Evolutionary conservation across 2,329 filamentous ascomycete genomes (phyloP), one percentile per base, ranked within the genome.

Genomic region (Fusarium camptoceras): DNA sequence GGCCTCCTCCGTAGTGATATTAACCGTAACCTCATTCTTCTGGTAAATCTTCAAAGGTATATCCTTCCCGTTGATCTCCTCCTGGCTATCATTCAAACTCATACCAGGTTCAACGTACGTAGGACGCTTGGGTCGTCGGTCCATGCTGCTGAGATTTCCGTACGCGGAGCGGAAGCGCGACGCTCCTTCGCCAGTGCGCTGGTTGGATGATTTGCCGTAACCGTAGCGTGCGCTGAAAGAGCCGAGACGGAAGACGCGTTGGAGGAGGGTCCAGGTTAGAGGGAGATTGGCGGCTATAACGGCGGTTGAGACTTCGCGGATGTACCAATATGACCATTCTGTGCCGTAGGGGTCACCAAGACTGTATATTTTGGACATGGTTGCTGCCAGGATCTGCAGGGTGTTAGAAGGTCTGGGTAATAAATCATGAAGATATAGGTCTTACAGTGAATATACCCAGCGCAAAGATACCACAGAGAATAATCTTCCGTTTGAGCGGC

Each of bases 401-500:
- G 2, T 9, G 3, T 25, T 0, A 3, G 5, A 11, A 15, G 6
- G 5, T 14, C 2, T 39, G 11, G 8, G 2, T 1, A 2, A 6
- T 1, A 2, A 9, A 10, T 3, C 34, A 16, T 14, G 1, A 6
- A 6, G 1, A 6, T 3, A 7, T 3, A 10, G 8, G 8, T 20
- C 71, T 63, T 75, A 83, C 82, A 2, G 83, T 83, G 48, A 85
- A 85, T 18, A 78, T 68, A 1, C 83, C 83, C 9, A 85, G 72
- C 2, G 79, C 77, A 55, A 85, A 84, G 15, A 85, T 78, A 5
- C 73, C 75, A 41, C 81, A 82, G 0, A 90, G 79, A 0, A 87
- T 80, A 0, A 84, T 47, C 76, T 89, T 89, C 69, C 86, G 81
- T 66, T 82, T 84, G 0, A 79, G 55, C 2, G 82, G 78, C 2